Evolutionary conservation across 179 eudicot species (phyloP), one percentile per base, ranked within the genome.

Genomic region (Amaranthus tricolor): DNA sequence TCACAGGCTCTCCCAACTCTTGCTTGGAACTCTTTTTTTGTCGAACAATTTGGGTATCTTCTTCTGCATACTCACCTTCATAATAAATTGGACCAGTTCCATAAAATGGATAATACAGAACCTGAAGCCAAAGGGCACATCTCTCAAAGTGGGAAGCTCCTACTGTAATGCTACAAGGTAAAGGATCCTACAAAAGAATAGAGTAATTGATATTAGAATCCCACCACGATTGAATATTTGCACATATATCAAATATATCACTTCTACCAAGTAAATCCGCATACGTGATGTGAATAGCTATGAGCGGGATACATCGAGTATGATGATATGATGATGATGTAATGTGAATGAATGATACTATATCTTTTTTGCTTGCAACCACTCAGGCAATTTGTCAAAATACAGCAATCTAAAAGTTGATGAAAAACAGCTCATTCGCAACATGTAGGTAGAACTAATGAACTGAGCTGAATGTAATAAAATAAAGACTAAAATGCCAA

Each of bases 131-230:
- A 57, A 95, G 90, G 77, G 89, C 91, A 82, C 96, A 89, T 79
- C 94, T 85, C 84, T 95, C 99, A 77, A 95, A 95, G 79, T 93
- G 97, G 73, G 99, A 86, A 76, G 92, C 94, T 76, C 96, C 99
- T 62, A 95, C 91, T 52, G 99, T 95, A 62, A 95, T 89, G 87
- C 99, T 95, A 81, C 89, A 86, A 52, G 85, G 81, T 62, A 92
- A 91, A 54, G 99, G 97, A 74, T 95, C 99, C 99, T 95, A 84
- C 74, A 82, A 59, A 48, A 10, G 74, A 70, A 66, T 8, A 59
- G 55, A 58, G 19, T 24, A 63, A 12, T 68, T 0, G 17, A 51
- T 44, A 69, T 53, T 57, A 50, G 3, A 54, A 62, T 63, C 45
- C 14, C 66, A 19, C 13, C 19, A 19, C 14, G 19, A 75, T 50